A percentile compares a stretch with the other conserved stretches of the same genome.
Conservation (phyloP, 2,329 filamentous ascomycete genomes). For the Xylariaceae sp. region DNA sequence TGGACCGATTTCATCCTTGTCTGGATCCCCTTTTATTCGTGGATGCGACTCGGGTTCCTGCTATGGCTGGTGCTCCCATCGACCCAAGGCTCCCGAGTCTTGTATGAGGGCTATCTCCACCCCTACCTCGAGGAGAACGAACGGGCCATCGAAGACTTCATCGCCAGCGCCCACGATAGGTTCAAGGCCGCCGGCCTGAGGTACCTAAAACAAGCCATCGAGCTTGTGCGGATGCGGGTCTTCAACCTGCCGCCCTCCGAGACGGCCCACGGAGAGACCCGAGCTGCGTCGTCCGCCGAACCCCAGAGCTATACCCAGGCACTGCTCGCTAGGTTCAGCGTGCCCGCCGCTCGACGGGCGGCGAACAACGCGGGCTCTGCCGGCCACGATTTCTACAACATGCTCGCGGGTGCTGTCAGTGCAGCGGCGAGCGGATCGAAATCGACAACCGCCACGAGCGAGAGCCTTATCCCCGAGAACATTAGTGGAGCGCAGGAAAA, state of each 20-base stretch:
- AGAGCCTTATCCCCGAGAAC: slow-evolving; percentile 62
- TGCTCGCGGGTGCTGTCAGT: slow-evolving; percentile 70
- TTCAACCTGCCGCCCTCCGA: slow-evolving; percentile 66
- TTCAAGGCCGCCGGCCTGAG: slow-evolving; percentile 70
- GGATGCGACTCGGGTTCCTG: slow-evolving; percentile 79
- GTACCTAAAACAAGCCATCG: slow-evolving; percentile 67
- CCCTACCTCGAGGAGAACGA: slow-evolving; percentile 88
- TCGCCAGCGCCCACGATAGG: slow-evolving; percentile 72
- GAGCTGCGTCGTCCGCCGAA: slow-evolving; percentile 41
- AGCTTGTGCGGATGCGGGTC: slow-evolving; percentile 67
- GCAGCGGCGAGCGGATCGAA: slow-evolving; percentile 47
- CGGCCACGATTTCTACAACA: slow-evolving; percentile 65
- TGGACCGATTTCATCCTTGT: slow-evolving; percentile 81
- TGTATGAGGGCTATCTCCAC: slow-evolving; percentile 82
- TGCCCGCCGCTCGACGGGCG: slow-evolving; percentile 63
- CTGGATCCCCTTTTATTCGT: slow-evolving; percentile 93
- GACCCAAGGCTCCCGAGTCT: slow-evolving; percentile 81
- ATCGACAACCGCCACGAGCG: slow-evolving; percentile 25
- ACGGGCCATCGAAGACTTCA: slow-evolving; percentile 81
- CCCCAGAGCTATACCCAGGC: slow-evolving; percentile 67
- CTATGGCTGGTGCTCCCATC: slow-evolving; percentile 96
- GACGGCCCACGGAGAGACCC: slow-evolving; percentile 30
- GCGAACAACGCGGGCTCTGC: slow-evolving; percentile 38
- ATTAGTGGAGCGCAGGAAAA: slow-evolving; percentile 61
- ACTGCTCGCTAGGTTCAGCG: slow-evolving; percentile 78